phyloP scores from a whole-genome alignment of 306 rosid genomes.

The Cyclanthera cordifolia region DNA sequence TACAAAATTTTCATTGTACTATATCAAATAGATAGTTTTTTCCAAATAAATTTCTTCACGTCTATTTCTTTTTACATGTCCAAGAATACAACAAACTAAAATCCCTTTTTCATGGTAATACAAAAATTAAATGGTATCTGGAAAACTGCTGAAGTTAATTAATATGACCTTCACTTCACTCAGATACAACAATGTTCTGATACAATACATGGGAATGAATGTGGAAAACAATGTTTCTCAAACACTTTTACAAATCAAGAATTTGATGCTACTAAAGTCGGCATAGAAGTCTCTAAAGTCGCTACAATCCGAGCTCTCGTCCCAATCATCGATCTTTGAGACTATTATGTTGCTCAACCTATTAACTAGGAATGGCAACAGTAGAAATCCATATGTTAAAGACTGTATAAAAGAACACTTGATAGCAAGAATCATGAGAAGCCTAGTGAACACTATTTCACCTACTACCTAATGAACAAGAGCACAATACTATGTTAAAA shows the following conservation, averaged over 20 bases:
- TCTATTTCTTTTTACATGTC: too few species aligned
- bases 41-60: too few species aligned
- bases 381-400: neutral
- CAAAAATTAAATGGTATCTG: neutral
- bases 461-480: slow-evolving; percentile 3
- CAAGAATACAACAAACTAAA: too few species aligned
- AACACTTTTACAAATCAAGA: slow-evolving; percentile 1
- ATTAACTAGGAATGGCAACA: neutral
- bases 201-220: neutral
- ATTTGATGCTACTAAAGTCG: neutral
- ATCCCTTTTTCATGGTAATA: neutral
- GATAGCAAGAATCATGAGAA: too few species aligned
- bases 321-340: neutral
- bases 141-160: neutral
- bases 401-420: neutral
- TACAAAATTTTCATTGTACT: too few species aligned
- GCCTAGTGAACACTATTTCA: neutral
- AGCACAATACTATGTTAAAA: neutral
- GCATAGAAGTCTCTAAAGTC: neutral
- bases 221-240: slow-evolving; percentile 6
- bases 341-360: neutral
- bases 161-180: neutral
- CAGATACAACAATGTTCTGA: neutral
- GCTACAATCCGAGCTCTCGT: too few species aligned
- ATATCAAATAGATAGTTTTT: too few species aligned